Percentiles rank a stretch among this genome's conserved stretches.
These are phyloP conservation scores for Musa balbisiana DNA, from an alignment of 202 grass and related monocot genomes.

Conservation along the genomic window DNA sequence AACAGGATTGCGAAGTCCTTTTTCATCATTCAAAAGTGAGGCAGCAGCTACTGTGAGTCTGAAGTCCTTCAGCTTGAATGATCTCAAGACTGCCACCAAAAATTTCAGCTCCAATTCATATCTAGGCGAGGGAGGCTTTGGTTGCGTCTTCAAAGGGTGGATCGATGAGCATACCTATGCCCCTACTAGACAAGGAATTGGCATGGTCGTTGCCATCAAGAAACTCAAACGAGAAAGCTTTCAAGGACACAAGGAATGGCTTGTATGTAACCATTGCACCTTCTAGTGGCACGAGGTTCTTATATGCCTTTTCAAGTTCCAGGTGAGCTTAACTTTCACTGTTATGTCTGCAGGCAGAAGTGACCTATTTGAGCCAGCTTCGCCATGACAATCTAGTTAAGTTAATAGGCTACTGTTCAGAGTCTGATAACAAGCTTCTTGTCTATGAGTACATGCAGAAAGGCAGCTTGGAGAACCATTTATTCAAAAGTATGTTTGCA, in stretches of 20 bases:
- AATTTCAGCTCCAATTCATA: slow-evolving; percentile 59
- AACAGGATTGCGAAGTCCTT: slow-evolving; percentile 16
- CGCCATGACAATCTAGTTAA: slow-evolving; percentile 78
- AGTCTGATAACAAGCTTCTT: slow-evolving; percentile 59
- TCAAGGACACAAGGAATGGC: slow-evolving; percentile 88
- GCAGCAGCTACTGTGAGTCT: slow-evolving; percentile 10
- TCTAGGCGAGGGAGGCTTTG: slow-evolving; percentile 85
- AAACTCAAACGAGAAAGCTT: slow-evolving; percentile 83
- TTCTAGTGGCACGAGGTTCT: background rate
- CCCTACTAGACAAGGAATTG: slow-evolving; percentile 49
- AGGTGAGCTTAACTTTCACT: background rate
- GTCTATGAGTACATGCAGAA: slow-evolving; percentile 90
- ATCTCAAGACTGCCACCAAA: slow-evolving; percentile 61
- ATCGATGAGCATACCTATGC: slow-evolving; percentile 55
- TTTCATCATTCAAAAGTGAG: slow-evolving; percentile 17
- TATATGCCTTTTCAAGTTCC: background rate
- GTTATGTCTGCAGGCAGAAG: slow-evolving; percentile 47
- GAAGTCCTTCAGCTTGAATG: slow-evolving; percentile 61
- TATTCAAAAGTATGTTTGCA: slow-evolving; percentile 56
- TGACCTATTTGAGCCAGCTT: slow-evolving; percentile 73
- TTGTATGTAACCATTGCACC: slow-evolving; percentile 27
- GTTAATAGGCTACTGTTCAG: slow-evolving; percentile 85
- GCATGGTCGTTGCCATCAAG: slow-evolving; percentile 76
- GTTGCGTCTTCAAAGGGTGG: slow-evolving; percentile 91
- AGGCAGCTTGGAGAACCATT: slow-evolving; percentile 94